Evolutionary conservation across 1,139 yeast genomes (phyloP).

Genomic region (Eremothecium sinecaudum): DNA sequence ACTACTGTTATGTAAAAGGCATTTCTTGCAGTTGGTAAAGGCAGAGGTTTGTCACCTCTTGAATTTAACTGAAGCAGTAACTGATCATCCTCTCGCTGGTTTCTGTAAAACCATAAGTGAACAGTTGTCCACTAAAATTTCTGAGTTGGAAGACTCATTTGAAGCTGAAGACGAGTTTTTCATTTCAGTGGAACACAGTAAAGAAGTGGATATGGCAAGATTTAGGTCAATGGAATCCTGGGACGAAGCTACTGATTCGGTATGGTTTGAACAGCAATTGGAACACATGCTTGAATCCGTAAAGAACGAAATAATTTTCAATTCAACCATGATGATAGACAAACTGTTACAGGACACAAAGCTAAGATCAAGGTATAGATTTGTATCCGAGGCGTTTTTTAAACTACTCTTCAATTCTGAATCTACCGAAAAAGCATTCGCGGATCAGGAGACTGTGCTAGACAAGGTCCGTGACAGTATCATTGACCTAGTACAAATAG

Average conservation of each 20-base stretch:
- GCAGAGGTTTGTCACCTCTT: conserved; percentile 34
- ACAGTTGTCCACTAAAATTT: conserved; percentile 35
- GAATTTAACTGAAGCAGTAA: conserved; percentile 3
- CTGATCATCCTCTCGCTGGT: conserved; percentile 8
- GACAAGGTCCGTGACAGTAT: conserved; percentile 12
- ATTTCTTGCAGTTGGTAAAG: conserved; percentile 39
- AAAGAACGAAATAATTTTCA: conserved; percentile 46
- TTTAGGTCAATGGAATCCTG: conserved; percentile 48
- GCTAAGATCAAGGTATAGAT: conserved; percentile 17
- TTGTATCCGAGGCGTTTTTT: conserved; percentile 17
- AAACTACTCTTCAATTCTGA: conserved; percentile 6
- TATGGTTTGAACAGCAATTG: conserved; percentile 36
- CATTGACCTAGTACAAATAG: conserved; percentile 19
- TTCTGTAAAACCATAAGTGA: conserved; percentile 13
- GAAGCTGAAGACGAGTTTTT: conserved; percentile 44
- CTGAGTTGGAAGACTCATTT: conserved; percentile 44
- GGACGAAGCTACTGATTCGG: conserved; percentile 36
- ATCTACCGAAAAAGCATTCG: neutral
- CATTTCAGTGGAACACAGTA: conserved; percentile 36
- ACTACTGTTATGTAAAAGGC: conserved; percentile 46
- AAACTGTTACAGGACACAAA: conserved; percentile 24
- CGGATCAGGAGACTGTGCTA: neutral
- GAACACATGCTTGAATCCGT: conserved; percentile 38
- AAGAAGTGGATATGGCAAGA: conserved; percentile 35
- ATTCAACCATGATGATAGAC: conserved; percentile 44